Base-by-base conservation (phyloP, 2,329 filamentous ascomycete species). In the Neoascochyta sp. region DNA sequence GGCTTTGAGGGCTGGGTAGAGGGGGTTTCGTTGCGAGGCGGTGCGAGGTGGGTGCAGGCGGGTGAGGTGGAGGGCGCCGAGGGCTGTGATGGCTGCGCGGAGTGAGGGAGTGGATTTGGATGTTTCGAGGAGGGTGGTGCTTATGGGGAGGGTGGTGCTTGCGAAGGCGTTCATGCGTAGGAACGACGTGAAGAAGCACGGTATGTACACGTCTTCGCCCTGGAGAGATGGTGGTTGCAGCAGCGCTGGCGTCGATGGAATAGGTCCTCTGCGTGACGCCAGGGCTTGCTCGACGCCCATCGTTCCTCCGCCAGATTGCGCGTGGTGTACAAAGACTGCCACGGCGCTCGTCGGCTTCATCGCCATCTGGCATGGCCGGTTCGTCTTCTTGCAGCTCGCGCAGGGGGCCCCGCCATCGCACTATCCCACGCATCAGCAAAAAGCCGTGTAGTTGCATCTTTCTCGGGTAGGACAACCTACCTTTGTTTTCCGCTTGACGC, bases 401-500 rank as follows among this genome's bases (percentile, higher is more conserved):
- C 52, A 56, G 5, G 52, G 49, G 9, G 35, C 19, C 6, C 47
- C 51, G 22, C 47, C 52, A 30, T 43, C 23, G 20, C 52, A 56
- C 52, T 56, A 28, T 6, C 12, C 5, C 13, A 4, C 10, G 1
- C 5, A 9, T 10, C 14, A 6, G 25, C 17, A 9, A 9, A 24
- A 16, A 6, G 10, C 10, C 12, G 9, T 11, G 3, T 14, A 12
- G 11, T 20, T 13, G 10, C 8, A 16, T 7, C 8, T 12, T 4
- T 7, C 25, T 20, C 4, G 16, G 17, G 3, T 4, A 16, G 17
- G 16, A 12, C 3, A 10, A 22, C 36, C 27, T 38, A 43, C 52
- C 32, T 48, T 56, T 24, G 52, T 53, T 20, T 41, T 45, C n/a
- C 49, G 49, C 34, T 50, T 48, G 10, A 42, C 33, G 29, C 52